Conservation (phyloP, 495 filamentous ascomycete genomes). For the Aspergillus sparsus region DNA sequence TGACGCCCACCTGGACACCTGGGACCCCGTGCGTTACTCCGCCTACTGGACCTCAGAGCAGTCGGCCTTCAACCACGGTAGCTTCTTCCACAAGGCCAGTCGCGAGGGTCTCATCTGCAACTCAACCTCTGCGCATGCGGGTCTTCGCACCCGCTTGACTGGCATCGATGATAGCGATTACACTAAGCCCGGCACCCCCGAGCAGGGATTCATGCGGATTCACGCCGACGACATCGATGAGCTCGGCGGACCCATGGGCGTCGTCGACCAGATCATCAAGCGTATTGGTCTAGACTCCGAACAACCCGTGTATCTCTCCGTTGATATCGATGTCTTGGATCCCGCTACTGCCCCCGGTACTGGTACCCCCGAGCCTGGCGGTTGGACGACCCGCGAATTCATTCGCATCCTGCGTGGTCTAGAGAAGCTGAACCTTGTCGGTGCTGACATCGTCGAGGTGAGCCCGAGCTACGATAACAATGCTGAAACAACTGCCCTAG, state of each 20-base stretch:
- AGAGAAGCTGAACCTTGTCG: conserved; percentile 69
- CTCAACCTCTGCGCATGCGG: conserved; percentile 70
- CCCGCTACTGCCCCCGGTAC: conserved; percentile 71
- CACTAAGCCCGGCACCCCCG: conserved; percentile 45
- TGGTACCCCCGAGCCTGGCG: conserved; percentile 72
- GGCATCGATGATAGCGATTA: conserved; percentile 69
- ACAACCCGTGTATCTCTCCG: conserved; percentile 67
- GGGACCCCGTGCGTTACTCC: conserved; percentile 78
- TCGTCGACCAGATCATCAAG: conserved; percentile 59
- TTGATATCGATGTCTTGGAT: conserved; percentile 78
- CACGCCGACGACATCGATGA: conserved; percentile 73
- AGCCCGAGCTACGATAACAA: conserved; percentile 82
- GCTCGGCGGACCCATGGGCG: conserved; percentile 53
- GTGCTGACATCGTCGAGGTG: conserved; percentile 83
- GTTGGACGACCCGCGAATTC: conserved; percentile 73
- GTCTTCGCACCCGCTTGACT: conserved; percentile 69
- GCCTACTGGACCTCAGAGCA: conserved; percentile 70
- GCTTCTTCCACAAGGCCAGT: conserved; percentile 81
- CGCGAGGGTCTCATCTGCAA: conserved; percentile 73
- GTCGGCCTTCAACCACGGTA: conserved; percentile 77
- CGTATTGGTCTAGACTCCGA: conserved; percentile 63
- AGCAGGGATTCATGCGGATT: conserved; percentile 68
- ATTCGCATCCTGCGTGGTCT: conserved; percentile 69
- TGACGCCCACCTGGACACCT: conserved; percentile 81
- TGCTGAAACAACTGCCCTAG: conserved; percentile 80